Base-by-base conservation (phyloP, 192 early-diverging fungal species). In the Coemansia sp. region DNA sequence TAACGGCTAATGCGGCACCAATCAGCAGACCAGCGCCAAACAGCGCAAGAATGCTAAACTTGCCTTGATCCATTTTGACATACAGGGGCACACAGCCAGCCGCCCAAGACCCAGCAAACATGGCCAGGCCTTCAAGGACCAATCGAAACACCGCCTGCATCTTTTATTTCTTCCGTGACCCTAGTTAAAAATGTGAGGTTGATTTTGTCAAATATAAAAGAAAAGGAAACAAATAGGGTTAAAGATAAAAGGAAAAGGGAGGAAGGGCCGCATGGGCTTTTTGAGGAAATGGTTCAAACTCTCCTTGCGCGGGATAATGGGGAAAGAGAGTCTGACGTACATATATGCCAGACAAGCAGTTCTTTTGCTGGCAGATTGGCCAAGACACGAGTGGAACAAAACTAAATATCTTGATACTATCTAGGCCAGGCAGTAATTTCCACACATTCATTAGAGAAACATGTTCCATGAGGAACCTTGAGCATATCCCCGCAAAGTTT, bases 11-110 rank as follows among this genome's bases (percentile, higher is more conserved):
- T 0, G 92, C 90, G 5, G 94, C 93, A 23, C 94, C 93, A 47
- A 96, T 88, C n/a, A 98, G 82, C 22, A 98, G 87, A 15, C 96
- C 96, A 11, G 91, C 88, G 23, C 93, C 92, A 77, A 95, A 91
- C 11, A 93, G 69, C 15, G 78, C 92, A 29, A 94, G 77, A 29
- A 91, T 66, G 19, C 84, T 79, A 50, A 97, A 83, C 43, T 86
- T 83, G 38, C 86, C 74, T 59, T 91, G 88, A 11, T 89, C 89
- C 47, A 95, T 85, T 29, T 87, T 80, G 53, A 95, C 87, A 15
- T 88, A 88, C 19, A 97, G 81, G 19, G 95, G 95, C 15, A 97
- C 75, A 60, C 84, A 90, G 23, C 95, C 95, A 19, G 93, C 93
- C 2, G 92, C 73, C 76, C 93, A 94, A 5, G 93, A 92, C 48